A percentile compares a stretch with the other conserved stretches of the same genome.
Evolutionary conservation across 257 asterid species (phyloP).

Genomic region (Solanum sitiens): DNA sequence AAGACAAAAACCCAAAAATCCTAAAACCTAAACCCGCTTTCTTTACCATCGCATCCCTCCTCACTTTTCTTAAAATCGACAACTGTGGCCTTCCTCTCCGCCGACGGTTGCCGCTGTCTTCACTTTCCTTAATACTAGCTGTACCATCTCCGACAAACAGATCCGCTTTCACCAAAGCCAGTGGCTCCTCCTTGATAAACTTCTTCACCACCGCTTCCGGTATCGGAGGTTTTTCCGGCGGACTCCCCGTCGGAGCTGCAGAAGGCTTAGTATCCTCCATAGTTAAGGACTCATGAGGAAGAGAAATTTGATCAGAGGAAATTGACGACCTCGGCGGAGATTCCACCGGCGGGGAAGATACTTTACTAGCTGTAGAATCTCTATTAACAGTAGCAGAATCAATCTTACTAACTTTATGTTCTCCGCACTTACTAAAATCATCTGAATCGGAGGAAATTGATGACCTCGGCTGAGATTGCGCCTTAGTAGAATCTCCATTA

Average conservation of each 20-base stretch:
- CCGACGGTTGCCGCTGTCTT: constrained; percentile 16
- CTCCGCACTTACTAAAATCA: not conserved
- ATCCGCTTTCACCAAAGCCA: constrained; percentile 12
- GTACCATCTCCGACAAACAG: not conserved
- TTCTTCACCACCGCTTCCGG: constrained; percentile 22
- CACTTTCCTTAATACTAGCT: constrained; percentile 5
- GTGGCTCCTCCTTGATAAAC: constrained; percentile 10
- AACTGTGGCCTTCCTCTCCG: constrained; percentile 24
- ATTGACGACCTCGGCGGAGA: constrained; percentile 44
- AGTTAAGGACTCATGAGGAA: constrained; percentile 19
- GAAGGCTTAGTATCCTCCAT: constrained; percentile 17
- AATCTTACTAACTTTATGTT: not conserved
- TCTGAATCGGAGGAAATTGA: constrained; percentile 30
- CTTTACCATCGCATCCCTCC: constrained; percentile 37
- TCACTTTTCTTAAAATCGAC: constrained; percentile 25
- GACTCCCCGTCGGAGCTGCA: constrained; percentile 2
- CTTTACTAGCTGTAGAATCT: not conserved
- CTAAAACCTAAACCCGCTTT: constrained; percentile 50
- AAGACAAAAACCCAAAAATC: constrained; percentile 43
- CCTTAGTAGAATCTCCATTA: not conserved
- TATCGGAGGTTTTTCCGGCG: constrained; percentile 8
- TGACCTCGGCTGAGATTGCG: constrained; percentile 21
- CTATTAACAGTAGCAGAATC: not conserved
- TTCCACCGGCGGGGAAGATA: constrained; percentile 22
- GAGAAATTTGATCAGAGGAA: constrained; percentile 34